Evolutionary conservation across 768 basidiomycete species (phyloP).

Genomic region (Mrakia frigida): DNA sequence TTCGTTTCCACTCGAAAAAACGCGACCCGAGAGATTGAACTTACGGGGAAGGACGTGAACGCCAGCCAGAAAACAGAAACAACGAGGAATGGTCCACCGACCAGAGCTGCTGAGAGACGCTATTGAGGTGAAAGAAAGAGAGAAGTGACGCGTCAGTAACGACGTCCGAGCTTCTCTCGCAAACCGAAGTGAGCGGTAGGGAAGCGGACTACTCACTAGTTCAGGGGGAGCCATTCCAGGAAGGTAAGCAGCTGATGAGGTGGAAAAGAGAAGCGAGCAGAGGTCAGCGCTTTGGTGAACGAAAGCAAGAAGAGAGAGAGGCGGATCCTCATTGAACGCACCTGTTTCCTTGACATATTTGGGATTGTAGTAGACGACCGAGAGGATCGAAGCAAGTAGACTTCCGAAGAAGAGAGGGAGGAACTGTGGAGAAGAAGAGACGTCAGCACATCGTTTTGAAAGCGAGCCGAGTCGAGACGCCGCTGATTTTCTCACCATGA

Average conservation of each 20-base stretch:
- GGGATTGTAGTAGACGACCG: not conserved
- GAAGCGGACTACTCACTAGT: constrained; percentile 33
- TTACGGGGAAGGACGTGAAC: constrained; percentile 4
- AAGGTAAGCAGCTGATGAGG: constrained; percentile 37
- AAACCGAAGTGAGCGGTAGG: constrained; percentile 28
- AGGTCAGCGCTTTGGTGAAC: not conserved
- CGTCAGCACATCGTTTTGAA: constrained; percentile 33
- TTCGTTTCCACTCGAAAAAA: too few species aligned
- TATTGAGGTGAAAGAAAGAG: not conserved
- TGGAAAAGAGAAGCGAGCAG: not conserved
- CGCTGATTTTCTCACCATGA: constrained; percentile 43
- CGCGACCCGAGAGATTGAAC: not conserved
- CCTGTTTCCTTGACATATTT: not conserved
- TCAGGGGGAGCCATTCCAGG: constrained; percentile 34
- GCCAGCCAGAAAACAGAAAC: constrained; percentile 21
- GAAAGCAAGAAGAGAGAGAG: not conserved
- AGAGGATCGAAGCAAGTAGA: not conserved
- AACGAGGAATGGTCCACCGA: constrained; percentile 6
- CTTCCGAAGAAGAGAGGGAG: not conserved
- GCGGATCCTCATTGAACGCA: not conserved
- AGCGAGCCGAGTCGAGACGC: constrained; percentile 37
- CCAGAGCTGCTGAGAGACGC: constrained; percentile 8
- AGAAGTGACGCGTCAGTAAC: not conserved
- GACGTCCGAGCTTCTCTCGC: constrained; percentile 30
- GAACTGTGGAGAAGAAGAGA: not conserved